These are phyloP conservation scores for Kazachstania sp. DNA, from an alignment of 1,139 yeast species.

Conservation along the genomic window DNA sequence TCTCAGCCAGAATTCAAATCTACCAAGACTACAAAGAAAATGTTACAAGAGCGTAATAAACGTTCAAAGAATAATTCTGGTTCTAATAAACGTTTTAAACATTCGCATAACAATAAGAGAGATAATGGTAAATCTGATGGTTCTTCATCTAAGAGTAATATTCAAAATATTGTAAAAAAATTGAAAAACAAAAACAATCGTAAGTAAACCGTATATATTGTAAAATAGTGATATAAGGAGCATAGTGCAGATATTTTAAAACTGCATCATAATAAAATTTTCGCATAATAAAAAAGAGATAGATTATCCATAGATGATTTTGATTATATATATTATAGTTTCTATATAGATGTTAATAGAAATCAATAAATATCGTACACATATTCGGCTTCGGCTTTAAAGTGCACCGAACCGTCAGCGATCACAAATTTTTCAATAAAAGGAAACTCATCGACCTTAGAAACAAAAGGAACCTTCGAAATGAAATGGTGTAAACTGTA, in stretches of 20 bases:
- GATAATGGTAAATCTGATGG: not conserved
- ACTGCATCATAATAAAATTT: not conserved
- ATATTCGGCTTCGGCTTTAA: too few relatives aligned
- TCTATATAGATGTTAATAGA: too few relatives aligned
- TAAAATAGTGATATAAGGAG: not conserved
- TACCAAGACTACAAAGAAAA: conserved; percentile 77
- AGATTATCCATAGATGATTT: too few relatives aligned
- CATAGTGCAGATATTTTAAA: not conserved
- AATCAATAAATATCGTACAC: too few relatives aligned
- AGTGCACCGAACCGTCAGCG: too few relatives aligned
- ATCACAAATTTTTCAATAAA: too few relatives aligned
- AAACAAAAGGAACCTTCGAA: too few relatives aligned
- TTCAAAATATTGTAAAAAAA: conserved; percentile 23
- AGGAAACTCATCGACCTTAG: too few relatives aligned
- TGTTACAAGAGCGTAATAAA: conserved; percentile 64
- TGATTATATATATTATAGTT: too few relatives aligned
- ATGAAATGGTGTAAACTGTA: too few relatives aligned
- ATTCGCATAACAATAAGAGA: not conserved
- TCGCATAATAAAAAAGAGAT: too few relatives aligned
- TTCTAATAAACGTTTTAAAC: conserved; percentile 5
- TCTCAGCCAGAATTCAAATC: conserved; percentile 80
- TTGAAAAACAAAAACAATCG: conserved; percentile 18
- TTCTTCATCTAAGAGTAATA: conserved; percentile 2
- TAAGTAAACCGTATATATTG: not conserved
- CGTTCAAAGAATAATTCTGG: conserved; percentile 30